Evolutionary conservation across 2,329 filamentous ascomycete genomes (phyloP).

Genomic region (Gremmenia infestans): DNA sequence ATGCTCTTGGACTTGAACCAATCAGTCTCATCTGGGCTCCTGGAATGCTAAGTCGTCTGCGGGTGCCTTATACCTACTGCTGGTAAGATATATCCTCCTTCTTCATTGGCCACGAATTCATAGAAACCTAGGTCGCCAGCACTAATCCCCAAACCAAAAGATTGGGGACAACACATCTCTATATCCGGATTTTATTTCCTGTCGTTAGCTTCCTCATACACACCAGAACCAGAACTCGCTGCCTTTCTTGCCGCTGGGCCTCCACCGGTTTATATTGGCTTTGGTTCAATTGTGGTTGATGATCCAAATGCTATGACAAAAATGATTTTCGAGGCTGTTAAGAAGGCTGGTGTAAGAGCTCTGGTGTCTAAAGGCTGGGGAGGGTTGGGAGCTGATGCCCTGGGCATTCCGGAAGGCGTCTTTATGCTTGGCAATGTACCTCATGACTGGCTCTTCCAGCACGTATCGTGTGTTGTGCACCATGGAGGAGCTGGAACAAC

Average conservation of each 20-base stretch:
- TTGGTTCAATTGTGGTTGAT: conserved; percentile 77
- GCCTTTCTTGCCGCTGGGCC: conserved; percentile 63
- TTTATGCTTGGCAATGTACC: conserved; percentile 83
- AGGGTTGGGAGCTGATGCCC: conserved; percentile 67
- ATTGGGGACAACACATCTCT: conserved; percentile 68
- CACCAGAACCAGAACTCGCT: conserved; percentile 58
- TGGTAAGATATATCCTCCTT: conserved; percentile 46
- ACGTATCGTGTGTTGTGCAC: conserved; percentile 77
- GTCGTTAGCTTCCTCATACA: conserved; percentile 60
- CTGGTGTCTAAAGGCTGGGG: conserved; percentile 88
- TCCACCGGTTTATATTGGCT: conserved; percentile 76
- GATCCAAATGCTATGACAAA: conserved; percentile 66
- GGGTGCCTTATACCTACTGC: conserved; percentile 84
- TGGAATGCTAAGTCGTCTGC: conserved; percentile 68
- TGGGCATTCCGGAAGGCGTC: conserved; percentile 67
- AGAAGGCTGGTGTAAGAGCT: conserved; percentile 64
- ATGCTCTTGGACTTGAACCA: conserved; percentile 67
- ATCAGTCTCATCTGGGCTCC: conserved; percentile 80
- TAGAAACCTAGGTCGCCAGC: conserved; percentile 53
- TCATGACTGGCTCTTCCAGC: conserved; percentile 84
- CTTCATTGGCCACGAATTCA: neutral
- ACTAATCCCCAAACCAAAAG: conserved; percentile 71
- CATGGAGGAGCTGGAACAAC: conserved; percentile 87
- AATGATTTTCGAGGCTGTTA: conserved; percentile 67
- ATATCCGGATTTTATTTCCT: conserved; percentile 76